Evolutionary conservation across 2,329 filamentous ascomycete species (phyloP), one percentile per base, ranked within the genome.

Genomic region (Scedosporium apiospermum): DNA sequence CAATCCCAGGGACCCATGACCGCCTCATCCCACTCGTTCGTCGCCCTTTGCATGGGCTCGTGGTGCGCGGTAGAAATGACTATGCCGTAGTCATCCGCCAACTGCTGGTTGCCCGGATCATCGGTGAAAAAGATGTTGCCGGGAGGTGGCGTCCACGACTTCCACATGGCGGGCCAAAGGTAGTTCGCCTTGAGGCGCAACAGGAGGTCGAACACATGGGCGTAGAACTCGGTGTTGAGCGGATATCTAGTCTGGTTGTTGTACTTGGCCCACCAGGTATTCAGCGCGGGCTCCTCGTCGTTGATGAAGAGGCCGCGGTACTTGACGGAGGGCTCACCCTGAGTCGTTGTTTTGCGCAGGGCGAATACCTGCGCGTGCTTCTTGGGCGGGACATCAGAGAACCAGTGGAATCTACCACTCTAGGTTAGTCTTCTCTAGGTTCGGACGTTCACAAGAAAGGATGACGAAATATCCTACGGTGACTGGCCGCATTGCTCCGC

Each of bases 121-220:
- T 88, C 86, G 0, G 83, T 79, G 66, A 84, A 83, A 72, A 89
- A 88, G 80, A 79, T 7, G 77, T 77, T 0, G 77, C 59, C 59
- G 9, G 59, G 59, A 14, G 42, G 42, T 7, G 59, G 59, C 10
- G 59, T 61, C 18, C 23, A 51, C 6, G 59, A 61, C 42, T 57
- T 57, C 84, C 86, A 88, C 80, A 85, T 85, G 0, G 86, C 84
- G 0, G 85, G 86, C 86, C 86, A 88, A 61, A 88, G 73, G 65
- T 86, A 88, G 68, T 88, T 88, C 1, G 84, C 67, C 68, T 78
- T 81, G 21, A 86, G 76, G 14, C 85, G 76, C 3, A 88, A 75
- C 1, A 87, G 72, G 4, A 89, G 76, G 67, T 89, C 86, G 65
- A 88, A 88, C 0, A 89, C 80, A 16, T 80, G 79, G 12, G 74